phyloP scores from a whole-genome alignment of 2,329 filamentous ascomycete species.

The Hypomyces rosellus region DNA sequence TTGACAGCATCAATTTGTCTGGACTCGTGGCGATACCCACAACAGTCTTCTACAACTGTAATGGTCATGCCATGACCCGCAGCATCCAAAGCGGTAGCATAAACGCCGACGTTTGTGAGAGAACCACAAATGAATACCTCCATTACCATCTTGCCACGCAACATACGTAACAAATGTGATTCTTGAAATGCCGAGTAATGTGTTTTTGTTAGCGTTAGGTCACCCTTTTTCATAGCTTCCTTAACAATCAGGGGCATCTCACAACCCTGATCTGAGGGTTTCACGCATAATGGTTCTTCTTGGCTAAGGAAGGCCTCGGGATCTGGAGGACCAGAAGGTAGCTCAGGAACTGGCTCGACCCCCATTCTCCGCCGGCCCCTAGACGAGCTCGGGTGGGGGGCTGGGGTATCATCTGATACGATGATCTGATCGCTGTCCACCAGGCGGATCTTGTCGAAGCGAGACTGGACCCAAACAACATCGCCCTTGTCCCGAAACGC shows the following conservation, averaged over 20 bases:
- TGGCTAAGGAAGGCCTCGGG: constrained; percentile 43
- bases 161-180: constrained; percentile 64
- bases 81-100: constrained; percentile 86
- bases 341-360: not conserved
- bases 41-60: constrained; percentile 80
- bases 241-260: constrained; percentile 39
- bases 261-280: constrained; percentile 37
- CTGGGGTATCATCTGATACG: constrained; percentile 29
- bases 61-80: constrained; percentile 83
- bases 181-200: constrained; percentile 84
- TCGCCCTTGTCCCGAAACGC: constrained; percentile 65
- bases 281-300: constrained; percentile 36
- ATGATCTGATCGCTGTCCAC: constrained; percentile 48
- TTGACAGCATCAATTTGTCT: constrained; percentile 66
- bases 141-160: constrained; percentile 82
- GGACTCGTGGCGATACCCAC: constrained; percentile 66
- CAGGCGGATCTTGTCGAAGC: constrained; percentile 59
- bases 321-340: constrained; percentile 15
- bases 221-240: constrained; percentile 39
- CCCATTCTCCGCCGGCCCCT: constrained; percentile 11
- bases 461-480: constrained; percentile 79
- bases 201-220: constrained; percentile 57
- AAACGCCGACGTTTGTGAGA: constrained; percentile 80
- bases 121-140: constrained; percentile 86
- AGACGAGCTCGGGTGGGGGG: constrained; percentile 8